Evolutionary conservation across 176 grass and related monocot species (phyloP), one percentile per base, ranked within the genome.

Genomic region (Luzula sylvatica): DNA sequence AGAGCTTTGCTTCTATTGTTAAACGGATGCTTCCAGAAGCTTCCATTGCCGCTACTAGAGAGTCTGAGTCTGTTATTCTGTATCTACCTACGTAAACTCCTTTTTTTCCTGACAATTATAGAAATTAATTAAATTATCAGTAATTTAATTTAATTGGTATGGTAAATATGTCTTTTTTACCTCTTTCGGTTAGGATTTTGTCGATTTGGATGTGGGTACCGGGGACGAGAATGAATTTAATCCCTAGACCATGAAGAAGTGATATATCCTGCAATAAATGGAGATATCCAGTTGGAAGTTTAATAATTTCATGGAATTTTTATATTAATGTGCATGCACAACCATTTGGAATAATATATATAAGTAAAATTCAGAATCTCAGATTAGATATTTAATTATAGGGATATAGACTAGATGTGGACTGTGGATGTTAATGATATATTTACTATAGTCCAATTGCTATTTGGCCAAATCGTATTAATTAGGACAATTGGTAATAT

Each of bases 181-280:
- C 92, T 89, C 74, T 96, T 62, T 86, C 85, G 55, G 56, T 61
- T 51, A 89, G 68, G 3, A 90, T 58, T 29, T 86, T 86, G 50
- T 96, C 81, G 74, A 96, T 90, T 78, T 80, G 78, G 38, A 82
- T 66, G 65, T 80, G 85, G 23, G 92, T 96, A 65, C 85, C 85
- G 0, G 77, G 85, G 62, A 89, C 78, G 61, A 96, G 77, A 65
- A 96, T 76, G 68, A 96, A 89, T 54, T 73, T 86, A 46, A 96
- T 86, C 17, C 92, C 85, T n/a, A 96, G 78, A 80, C 92, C 85
- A 86, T 96, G 85, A 64, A 96, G 81, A 42, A 96, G 81, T 65
- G 85, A 90, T 58, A 90, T 83, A 49, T 96, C 92, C 92, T 96
- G 81, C 18, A 26, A 35, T 35, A 9, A 35, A 35, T 35, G 30